Percentiles rank a stretch among this genome's conserved stretches.
Evolutionary conservation across 192 early-diverging fungal genomes (phyloP).

Genomic region (Fimicolochytrium jonesii): DNA sequence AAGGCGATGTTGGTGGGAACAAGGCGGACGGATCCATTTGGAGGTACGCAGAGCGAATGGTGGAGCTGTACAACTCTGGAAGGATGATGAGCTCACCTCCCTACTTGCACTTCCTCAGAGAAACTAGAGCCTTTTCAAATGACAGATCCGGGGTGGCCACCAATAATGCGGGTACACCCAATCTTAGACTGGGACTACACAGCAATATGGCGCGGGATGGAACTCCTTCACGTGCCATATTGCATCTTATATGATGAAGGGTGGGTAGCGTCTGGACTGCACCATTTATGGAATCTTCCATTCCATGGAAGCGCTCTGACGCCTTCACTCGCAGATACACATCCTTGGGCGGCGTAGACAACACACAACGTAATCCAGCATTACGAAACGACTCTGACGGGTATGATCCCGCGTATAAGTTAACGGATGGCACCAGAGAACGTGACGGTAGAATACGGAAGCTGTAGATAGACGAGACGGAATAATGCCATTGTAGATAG

Average conservation of each 20-base stretch:
- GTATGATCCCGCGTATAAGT: constrained; percentile 63
- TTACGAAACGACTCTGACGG: constrained; percentile 43
- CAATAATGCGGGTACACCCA: constrained; percentile 86
- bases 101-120: constrained; percentile 23
- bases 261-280: constrained; percentile 47
- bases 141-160: constrained; percentile 88
- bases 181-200: constrained; percentile 87
- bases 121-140: constrained; percentile 39
- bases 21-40: constrained; percentile 49
- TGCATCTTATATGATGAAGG: constrained; percentile 80
- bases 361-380: constrained; percentile 83
- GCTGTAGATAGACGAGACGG: constrained; percentile 33
- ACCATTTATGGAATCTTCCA: background rate
- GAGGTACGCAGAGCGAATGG: too few relatives aligned
- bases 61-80: too few relatives aligned
- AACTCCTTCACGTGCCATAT: constrained; percentile 64
- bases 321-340: constrained; percentile 65
- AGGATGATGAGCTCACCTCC: too few relatives aligned
- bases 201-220: constrained; percentile 78
- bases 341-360: constrained; percentile 78
- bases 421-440: constrained; percentile 58
- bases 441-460: constrained; percentile 63
- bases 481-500: constrained; percentile 1
- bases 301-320: background rate
- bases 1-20: constrained; percentile 81